Evolutionary conservation across 2,329 filamentous ascomycete species (phyloP).

Genomic region (Botrytis byssoidea): DNA sequence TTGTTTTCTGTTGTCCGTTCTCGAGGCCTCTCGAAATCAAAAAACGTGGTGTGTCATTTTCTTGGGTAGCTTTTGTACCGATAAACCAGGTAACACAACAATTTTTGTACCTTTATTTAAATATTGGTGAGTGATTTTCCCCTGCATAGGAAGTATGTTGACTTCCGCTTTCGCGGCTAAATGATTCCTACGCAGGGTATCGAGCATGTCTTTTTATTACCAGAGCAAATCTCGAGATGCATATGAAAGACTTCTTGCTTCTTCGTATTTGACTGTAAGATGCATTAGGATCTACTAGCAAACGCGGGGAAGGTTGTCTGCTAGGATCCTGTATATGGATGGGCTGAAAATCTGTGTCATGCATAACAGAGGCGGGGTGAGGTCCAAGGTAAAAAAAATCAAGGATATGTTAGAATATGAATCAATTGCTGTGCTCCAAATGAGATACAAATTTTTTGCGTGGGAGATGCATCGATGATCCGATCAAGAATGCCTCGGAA

Average conservation of each 20-base stretch:
- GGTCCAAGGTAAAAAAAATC: neutral
- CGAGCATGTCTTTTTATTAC: neutral
- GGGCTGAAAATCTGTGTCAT: conserved; percentile 15
- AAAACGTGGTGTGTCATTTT: conserved; percentile 8
- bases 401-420: conserved; percentile 11
- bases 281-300: neutral
- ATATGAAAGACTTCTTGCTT: conserved; percentile 1
- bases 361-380: conserved; percentile 17
- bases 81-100: neutral
- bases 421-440: conserved; percentile 1
- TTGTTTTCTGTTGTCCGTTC: conserved; percentile 16
- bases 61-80: neutral
- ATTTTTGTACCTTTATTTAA: neutral
- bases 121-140: neutral
- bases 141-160: conserved; percentile 9
- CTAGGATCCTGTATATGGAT: neutral
- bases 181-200: neutral
- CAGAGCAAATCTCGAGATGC: neutral
- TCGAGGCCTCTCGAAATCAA: neutral
- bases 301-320: conserved; percentile 19
- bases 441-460: neutral
- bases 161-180: neutral
- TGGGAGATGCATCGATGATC: conserved; percentile 11
- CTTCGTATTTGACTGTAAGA: conserved; percentile 8
- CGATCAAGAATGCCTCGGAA: neutral